phyloP scores from a whole-genome alignment of 768 basidiomycete species.

The Termitomyces sp. region DNA sequence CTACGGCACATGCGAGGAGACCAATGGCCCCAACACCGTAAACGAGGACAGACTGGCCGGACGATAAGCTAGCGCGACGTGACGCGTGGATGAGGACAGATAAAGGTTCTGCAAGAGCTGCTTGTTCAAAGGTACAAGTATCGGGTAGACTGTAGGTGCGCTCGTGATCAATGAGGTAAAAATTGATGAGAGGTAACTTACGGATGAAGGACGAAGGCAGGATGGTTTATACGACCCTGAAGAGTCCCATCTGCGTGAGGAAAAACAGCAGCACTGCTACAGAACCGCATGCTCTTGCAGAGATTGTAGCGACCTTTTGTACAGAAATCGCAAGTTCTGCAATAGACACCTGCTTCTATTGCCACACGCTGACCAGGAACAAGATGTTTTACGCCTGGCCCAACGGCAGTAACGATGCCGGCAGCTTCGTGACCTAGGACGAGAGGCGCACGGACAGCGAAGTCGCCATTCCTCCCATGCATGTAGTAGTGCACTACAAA shows the following conservation, averaged over 20 bases:
- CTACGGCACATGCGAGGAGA: constrained; percentile 79
- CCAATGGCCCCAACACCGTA: constrained; percentile 94
- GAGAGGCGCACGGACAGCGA: constrained; percentile 78
- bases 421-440: constrained; percentile 93
- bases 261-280: constrained; percentile 83
- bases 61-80: constrained; percentile 34
- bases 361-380: constrained; percentile 83
- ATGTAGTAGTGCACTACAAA: constrained; percentile 81
- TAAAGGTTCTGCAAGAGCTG: constrained; percentile 89
- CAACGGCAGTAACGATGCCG: constrained; percentile 83
- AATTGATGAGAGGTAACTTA: constrained; percentile 34
- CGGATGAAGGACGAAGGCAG: constrained; percentile 82
- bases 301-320: constrained; percentile 83
- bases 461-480: constrained; percentile 89
- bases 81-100: constrained; percentile 76
- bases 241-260: constrained; percentile 93
- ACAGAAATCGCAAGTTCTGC: constrained; percentile 69
- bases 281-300: constrained; percentile 87
- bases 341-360: constrained; percentile 90
- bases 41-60: constrained; percentile 74
- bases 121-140: constrained; percentile 68
- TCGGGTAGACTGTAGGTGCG: constrained; percentile 58
- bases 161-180: neutral
- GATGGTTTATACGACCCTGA: constrained; percentile 85
- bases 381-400: constrained; percentile 59